Evolutionary conservation across 495 filamentous ascomycete species (phyloP).

Genomic region (Penicillium simplicissimum): DNA sequence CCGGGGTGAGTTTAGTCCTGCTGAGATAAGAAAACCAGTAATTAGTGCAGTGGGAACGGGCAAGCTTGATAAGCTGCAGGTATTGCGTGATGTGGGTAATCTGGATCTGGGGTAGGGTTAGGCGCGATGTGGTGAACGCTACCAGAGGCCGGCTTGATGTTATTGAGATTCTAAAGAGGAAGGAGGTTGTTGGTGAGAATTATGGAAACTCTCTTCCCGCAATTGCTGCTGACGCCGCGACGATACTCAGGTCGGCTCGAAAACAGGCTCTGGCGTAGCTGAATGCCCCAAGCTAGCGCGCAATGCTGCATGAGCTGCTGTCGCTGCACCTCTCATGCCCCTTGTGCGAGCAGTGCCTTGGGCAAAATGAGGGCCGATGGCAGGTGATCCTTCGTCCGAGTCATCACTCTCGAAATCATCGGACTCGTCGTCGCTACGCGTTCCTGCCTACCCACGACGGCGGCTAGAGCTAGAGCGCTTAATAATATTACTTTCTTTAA

Average conservation of each 20-base stretch:
- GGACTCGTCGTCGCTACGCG: slow-evolving; percentile 71
- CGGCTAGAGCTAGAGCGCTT: slow-evolving; percentile 67
- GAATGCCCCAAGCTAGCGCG: slow-evolving; percentile 79
- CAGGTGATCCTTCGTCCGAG: slow-evolving; percentile 83
- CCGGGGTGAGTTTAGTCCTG: too few species aligned
- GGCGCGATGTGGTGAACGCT: too few species aligned
- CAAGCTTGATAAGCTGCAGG: too few species aligned
- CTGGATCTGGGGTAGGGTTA: too few species aligned
- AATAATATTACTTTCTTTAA: slow-evolving; percentile 85
- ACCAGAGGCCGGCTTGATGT: too few species aligned
- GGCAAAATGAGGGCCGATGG: slow-evolving; percentile 63
- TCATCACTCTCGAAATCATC: slow-evolving; percentile 88
- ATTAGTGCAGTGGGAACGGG: too few species aligned
- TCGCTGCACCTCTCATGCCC: slow-evolving; percentile 81
- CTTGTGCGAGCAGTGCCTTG: slow-evolving; percentile 82
- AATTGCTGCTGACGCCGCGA: slow-evolving; percentile 57
- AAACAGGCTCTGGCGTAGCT: slow-evolving; percentile 77
- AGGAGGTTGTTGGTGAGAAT: too few species aligned
- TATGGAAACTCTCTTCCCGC: slow-evolving; percentile 74
- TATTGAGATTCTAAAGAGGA: too few species aligned
- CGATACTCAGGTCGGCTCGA: slow-evolving; percentile 64
- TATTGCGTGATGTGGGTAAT: too few species aligned
- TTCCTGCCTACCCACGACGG: slow-evolving; percentile 43
- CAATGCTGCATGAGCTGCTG: slow-evolving; percentile 72
- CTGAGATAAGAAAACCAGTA: too few species aligned